Conservation (phyloP, 176 grass and related monocot species). For the Saccharum officinarum region DNA sequence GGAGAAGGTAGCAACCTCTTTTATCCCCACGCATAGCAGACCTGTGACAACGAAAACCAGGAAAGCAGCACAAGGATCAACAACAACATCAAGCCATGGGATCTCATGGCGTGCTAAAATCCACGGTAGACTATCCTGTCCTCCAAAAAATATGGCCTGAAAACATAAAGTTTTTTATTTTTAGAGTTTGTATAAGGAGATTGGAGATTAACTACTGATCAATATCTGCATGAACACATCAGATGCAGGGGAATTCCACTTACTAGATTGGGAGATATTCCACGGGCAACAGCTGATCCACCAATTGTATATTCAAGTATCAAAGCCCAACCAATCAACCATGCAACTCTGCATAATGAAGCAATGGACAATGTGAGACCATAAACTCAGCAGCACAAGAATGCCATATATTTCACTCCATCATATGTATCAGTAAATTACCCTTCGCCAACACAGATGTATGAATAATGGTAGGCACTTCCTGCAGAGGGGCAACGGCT, state of each 20-base stretch:
- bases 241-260: neutral
- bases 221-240: neutral
- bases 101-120: slow-evolving; percentile 65
- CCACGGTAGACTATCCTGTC: slow-evolving; percentile 59
- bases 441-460: slow-evolving; percentile 92
- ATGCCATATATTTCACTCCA: neutral
- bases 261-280: slow-evolving; percentile 78
- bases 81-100: slow-evolving; percentile 60
- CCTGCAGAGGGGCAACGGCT: slow-evolving; percentile 87
- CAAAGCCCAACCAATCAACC: slow-evolving; percentile 84
- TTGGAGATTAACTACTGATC: neutral
- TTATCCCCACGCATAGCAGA: slow-evolving; percentile 72
- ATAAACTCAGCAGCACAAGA: neutral
- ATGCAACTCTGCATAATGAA: slow-evolving; percentile 56
- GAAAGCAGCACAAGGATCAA: slow-evolving; percentile 77
- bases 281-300: slow-evolving; percentile 80
- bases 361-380: slow-evolving; percentile 7
- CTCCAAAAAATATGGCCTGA: slow-evolving; percentile 78
- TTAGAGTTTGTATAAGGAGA: neutral
- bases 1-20: slow-evolving; percentile 57
- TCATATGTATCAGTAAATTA: slow-evolving; percentile 34
- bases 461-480: slow-evolving; percentile 89
- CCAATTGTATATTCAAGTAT: slow-evolving; percentile 86
- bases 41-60: slow-evolving; percentile 74
- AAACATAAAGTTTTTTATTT: neutral